Base-by-base conservation (phyloP, 148 eudicot species). In the Vaccinium corymbosum region DNA sequence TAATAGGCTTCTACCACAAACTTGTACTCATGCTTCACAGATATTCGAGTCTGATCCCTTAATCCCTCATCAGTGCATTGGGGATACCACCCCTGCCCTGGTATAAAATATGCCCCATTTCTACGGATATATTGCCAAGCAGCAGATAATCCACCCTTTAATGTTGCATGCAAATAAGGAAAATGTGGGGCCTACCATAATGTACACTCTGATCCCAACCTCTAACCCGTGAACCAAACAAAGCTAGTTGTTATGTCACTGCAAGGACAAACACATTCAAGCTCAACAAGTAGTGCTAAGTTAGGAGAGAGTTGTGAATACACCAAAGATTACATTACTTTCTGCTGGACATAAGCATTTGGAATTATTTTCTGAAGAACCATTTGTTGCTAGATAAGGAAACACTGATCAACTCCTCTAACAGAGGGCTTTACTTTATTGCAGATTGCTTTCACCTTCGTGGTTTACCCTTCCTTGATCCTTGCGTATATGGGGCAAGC, bases 401-500 rank as follows among this genome's bases (percentile, higher is more conserved):
- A 81, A 70, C 35, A 17, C 1, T 53, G 35, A 82, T 14, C 53
- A 20, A 72, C 79, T 74, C 51, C 55, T 55, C 80, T 83, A 83
- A 83, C 27, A 22, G 55, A 78, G 52, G 14, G 17, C 70, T 76
- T 17, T 17, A 53, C 55, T 84, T 86, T 19, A 78, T 22, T 80
- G 87, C 92, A 93, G 95, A 87, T 93, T 82, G 95, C 94, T 48
- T 93, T 93, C 87, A 90, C 92, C 74, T 93, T 86, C 25, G 86
- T 93, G 59, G 95, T 93, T 80, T 93, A 93, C 83, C 95, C 95
- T 9, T 80, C 95, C 19, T 90, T 93, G 86, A 91, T 93, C 87
- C 90, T 93, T 51, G 95, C 94, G 7, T 93, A 93, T 80, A 93
- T 93, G 95, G 95, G 95, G 79, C 95, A 93, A 88, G 95, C 95